Percentiles rank a stretch among this genome's conserved stretches.
Evolutionary conservation across 768 basidiomycete genomes (phyloP).

Genomic region (Phanerodontia chrysosporium): DNA sequence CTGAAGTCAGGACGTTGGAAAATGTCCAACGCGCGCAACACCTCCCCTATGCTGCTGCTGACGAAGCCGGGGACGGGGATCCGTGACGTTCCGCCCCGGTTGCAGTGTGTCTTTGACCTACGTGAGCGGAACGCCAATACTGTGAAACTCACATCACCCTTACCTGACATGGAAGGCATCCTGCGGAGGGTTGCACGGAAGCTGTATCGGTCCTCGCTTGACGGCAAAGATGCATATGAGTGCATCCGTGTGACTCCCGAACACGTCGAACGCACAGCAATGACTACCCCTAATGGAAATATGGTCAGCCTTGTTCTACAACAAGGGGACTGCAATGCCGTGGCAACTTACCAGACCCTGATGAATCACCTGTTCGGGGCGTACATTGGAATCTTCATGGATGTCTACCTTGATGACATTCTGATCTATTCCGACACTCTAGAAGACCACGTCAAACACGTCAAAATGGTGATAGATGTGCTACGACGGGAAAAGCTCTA

Average conservation of each 20-base stretch:
- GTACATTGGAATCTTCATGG: constrained; percentile 33
- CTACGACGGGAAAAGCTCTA: constrained; percentile 28
- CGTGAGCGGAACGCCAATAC: constrained; percentile 39
- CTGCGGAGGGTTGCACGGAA: constrained; percentile 28
- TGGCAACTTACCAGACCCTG: constrained; percentile 40
- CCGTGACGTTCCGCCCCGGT: too few species aligned
- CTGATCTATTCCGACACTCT: constrained; percentile 34
- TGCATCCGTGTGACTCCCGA: constrained; percentile 31
- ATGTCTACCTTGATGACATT: constrained; percentile 44
- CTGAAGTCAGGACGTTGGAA: constrained; percentile 30
- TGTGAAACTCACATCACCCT: constrained; percentile 33
- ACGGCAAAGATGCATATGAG: constrained; percentile 39
- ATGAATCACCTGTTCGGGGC: constrained; percentile 39
- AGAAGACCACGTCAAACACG: constrained; percentile 35
- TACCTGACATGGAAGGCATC: constrained; percentile 40
- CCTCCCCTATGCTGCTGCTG: constrained; percentile 30
- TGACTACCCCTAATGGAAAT: constrained; percentile 32
- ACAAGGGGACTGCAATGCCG: constrained; percentile 42
- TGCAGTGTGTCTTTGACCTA: constrained; percentile 34
- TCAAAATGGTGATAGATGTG: constrained; percentile 27
- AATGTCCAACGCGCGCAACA: constrained; percentile 27
- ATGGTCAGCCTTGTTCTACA: constrained; percentile 39
- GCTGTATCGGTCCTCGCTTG: constrained; percentile 34
- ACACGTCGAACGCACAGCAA: constrained; percentile 30
- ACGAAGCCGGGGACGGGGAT: constrained; percentile 30